phyloP scores from a whole-genome alignment of 176 grass and related monocot genomes.

The Metroxylon sagu region DNA sequence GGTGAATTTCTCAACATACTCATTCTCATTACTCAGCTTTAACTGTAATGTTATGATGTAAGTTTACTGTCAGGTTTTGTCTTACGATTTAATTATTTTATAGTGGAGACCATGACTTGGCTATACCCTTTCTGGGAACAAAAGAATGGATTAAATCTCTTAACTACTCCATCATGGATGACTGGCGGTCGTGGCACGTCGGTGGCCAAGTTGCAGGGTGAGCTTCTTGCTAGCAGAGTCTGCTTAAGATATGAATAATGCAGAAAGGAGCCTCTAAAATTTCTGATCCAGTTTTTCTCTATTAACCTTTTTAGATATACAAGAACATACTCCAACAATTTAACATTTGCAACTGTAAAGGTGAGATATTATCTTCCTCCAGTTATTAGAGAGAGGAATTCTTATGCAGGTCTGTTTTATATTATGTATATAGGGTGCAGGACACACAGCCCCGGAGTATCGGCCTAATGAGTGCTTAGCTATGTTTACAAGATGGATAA shows the following conservation, averaged over 20 bases:
- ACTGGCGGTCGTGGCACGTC: constrained; percentile 53
- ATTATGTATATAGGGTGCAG: constrained; percentile 22
- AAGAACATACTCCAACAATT: constrained; percentile 22
- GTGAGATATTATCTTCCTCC: not conserved
- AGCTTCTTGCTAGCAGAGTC: not conserved
- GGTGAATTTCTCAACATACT: constrained; percentile 10
- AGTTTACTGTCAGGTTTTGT: too few relatives aligned
- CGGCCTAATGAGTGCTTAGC: constrained; percentile 29
- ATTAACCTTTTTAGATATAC: constrained; percentile 14
- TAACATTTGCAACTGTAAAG: constrained; percentile 36
- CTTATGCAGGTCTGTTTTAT: not conserved
- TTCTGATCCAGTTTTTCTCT: not conserved
- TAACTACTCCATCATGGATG: constrained; percentile 29
- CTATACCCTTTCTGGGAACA: constrained; percentile 32
- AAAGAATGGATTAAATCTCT: constrained; percentile 44
- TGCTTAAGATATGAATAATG: too few relatives aligned
- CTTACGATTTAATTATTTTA: not conserved
- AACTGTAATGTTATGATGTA: too few relatives aligned
- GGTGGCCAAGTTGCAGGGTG: constrained; percentile 41
- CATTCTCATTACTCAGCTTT: too few relatives aligned
- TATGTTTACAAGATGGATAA: constrained; percentile 28
- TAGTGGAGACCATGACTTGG: constrained; percentile 43
- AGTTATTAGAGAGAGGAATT: too few relatives aligned
- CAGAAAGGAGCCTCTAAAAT: too few relatives aligned
- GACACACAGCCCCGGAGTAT: constrained; percentile 36